These are phyloP conservation scores for Adansonia rubrostipa DNA, from an alignment of 441 rosid species.

Conservation along the genomic window DNA sequence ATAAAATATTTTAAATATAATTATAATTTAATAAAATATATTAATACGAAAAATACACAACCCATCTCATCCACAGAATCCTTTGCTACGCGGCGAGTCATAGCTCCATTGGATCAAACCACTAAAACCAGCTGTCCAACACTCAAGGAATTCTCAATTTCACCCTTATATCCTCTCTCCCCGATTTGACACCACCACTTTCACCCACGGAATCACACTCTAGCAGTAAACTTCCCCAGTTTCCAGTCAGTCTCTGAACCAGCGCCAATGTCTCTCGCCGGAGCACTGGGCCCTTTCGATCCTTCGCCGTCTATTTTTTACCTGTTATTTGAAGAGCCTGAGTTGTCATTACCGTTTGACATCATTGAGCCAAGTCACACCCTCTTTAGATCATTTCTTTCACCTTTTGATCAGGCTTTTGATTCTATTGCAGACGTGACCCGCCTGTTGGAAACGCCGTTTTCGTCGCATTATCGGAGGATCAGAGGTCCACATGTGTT, in stretches of 20 bases:
- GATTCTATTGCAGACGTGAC: not conserved
- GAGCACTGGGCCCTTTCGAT: not conserved
- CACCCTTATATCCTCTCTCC: not conserved
- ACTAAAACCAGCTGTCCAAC: not conserved
- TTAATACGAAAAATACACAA: no score
- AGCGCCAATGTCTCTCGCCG: constrained; percentile 3
- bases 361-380: not conserved
- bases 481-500: not conserved
- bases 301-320: not conserved
- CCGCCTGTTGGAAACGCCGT: not conserved
- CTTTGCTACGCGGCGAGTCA: no score
- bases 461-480: not conserved
- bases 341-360: not conserved
- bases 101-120: no score
- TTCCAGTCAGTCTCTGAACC: not conserved
- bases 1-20: no score
- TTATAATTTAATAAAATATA: no score
- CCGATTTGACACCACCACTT: not conserved
- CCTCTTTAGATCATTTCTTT: not conserved
- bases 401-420: constrained; percentile 1
- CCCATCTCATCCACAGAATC: no score
- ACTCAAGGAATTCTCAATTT: not conserved
- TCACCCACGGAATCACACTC: not conserved
- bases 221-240: not conserved
- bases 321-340: not conserved